Evolutionary conservation across 2,329 filamentous ascomycete species (phyloP).

Genomic region (Aspergillus alliaceus): DNA sequence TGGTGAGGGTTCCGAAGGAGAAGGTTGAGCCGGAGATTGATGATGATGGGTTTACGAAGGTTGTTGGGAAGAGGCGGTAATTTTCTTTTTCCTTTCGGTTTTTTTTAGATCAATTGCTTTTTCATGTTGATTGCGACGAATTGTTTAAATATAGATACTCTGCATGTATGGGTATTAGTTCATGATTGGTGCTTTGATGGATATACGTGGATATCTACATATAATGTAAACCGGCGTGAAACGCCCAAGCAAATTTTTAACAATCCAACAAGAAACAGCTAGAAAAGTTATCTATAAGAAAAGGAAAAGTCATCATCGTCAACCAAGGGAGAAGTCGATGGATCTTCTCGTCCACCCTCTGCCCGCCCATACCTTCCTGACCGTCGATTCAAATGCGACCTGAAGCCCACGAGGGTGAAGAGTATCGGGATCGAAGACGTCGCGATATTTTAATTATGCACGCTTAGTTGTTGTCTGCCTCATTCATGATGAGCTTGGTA

Average conservation of each 20-base stretch:
- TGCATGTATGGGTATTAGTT: slow-evolving; percentile 2
- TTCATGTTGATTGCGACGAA: not conserved
- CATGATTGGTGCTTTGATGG: not conserved
- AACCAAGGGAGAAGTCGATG: slow-evolving; percentile 25
- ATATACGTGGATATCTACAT: slow-evolving; percentile 1
- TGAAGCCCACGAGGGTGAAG: not conserved
- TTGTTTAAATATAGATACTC: slow-evolving; percentile 5
- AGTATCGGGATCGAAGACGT: slow-evolving; percentile 3
- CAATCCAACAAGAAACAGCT: slow-evolving; percentile 17
- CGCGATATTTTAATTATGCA: slow-evolving; percentile 8
- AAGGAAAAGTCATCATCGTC: slow-evolving; percentile 35
- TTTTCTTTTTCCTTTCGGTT: not conserved
- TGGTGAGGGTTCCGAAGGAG: slow-evolving; percentile 60
- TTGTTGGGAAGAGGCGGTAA: slow-evolving; percentile 63
- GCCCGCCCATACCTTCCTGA: slow-evolving; percentile 10
- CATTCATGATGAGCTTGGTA: slow-evolving; percentile 70
- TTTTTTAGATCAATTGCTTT: slow-evolving; percentile 6
- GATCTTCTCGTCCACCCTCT: slow-evolving; percentile 25
- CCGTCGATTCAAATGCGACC: slow-evolving; percentile 1
- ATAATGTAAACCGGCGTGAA: not conserved
- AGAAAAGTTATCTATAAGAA: slow-evolving; percentile 24
- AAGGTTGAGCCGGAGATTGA: slow-evolving; percentile 71
- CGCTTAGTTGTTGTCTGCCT: slow-evolving; percentile 24
- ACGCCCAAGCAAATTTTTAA: slow-evolving; percentile 13
- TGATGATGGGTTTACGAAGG: slow-evolving; percentile 78